Evolutionary conservation across 2,329 filamentous ascomycete species (phyloP).

Genomic region (Neocucurbitaria cava): DNA sequence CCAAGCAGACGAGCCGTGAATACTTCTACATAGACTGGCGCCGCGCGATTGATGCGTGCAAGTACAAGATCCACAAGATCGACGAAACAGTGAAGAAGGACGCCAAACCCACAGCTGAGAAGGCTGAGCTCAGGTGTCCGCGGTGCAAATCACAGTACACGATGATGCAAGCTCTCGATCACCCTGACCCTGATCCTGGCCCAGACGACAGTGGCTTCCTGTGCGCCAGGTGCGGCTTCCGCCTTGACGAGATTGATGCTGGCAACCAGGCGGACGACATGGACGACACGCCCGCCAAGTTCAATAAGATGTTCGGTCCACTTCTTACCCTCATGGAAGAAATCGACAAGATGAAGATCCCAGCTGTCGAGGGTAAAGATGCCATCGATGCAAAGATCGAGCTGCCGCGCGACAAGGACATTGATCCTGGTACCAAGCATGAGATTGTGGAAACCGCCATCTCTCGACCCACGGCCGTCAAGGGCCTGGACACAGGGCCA

Average conservation of each 20-base stretch:
- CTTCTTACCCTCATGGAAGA: conserved; percentile 77
- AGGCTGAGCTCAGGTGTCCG: conserved; percentile 88
- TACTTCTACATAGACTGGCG: conserved; percentile 99
- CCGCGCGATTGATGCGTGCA: conserved; percentile 92
- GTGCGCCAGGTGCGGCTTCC: conserved; percentile 77
- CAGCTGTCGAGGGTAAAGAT: conserved; percentile 74
- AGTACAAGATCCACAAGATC: conserved; percentile 88
- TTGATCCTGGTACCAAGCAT: conserved; percentile 68
- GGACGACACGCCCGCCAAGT: conserved; percentile 52
- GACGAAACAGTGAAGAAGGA: conserved; percentile 88
- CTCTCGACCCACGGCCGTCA: conserved; percentile 70
- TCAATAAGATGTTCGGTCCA: conserved; percentile 82
- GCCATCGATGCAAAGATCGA: conserved; percentile 69
- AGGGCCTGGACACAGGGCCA: conserved; percentile 70
- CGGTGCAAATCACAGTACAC: conserved; percentile 88
- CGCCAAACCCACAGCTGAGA: conserved; percentile 77
- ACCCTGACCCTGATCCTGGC: conserved; percentile 62
- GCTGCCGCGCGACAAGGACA: conserved; percentile 70
- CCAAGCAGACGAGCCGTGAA: conserved; percentile 81
- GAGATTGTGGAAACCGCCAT: conserved; percentile 62
- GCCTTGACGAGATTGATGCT: conserved; percentile 55
- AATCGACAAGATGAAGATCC: conserved; percentile 77
- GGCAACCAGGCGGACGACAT: conserved; percentile 37
- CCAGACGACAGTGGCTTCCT: conserved; percentile 67
- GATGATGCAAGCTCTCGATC: conserved; percentile 85